phyloP scores from a whole-genome alignment of 345 rosid genomes.

The Trapa bicornis region DNA sequence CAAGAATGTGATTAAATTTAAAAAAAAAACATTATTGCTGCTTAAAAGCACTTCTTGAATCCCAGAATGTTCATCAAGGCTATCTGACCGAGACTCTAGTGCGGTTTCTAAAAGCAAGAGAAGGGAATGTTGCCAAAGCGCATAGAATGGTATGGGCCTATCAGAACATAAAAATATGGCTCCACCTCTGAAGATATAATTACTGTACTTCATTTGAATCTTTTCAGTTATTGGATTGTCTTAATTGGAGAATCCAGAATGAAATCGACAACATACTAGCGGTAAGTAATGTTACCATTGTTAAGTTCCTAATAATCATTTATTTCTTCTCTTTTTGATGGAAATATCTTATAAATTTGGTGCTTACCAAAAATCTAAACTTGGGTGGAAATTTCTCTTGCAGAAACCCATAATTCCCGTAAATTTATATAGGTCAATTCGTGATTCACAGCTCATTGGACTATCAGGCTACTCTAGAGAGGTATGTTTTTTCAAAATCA shows the following conservation, averaged over 20 bases:
- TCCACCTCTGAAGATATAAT: background rate
- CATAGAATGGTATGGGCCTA: slow-evolving; percentile 49
- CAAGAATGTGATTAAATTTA: too few relatives aligned
- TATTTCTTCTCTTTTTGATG: slow-evolving; percentile 4
- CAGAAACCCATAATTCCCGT: slow-evolving; percentile 85
- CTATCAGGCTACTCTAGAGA: slow-evolving; percentile 91
- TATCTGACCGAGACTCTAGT: slow-evolving; percentile 38
- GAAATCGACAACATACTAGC: slow-evolving; percentile 65
- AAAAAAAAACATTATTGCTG: background rate
- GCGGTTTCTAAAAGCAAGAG: slow-evolving; percentile 71
- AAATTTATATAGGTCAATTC: slow-evolving; percentile 52
- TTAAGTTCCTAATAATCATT: background rate
- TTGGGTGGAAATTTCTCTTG: slow-evolving; percentile 1
- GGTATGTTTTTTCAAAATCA: slow-evolving; percentile 38
- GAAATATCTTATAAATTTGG: background rate
- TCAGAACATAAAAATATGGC: background rate
- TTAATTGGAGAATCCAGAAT: slow-evolving; percentile 81
- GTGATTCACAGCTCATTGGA: slow-evolving; percentile 88
- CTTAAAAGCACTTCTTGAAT: background rate
- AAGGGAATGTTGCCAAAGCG: slow-evolving; percentile 56
- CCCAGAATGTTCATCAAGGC: slow-evolving; percentile 68
- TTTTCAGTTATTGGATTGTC: slow-evolving; percentile 70
- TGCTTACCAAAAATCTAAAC: background rate
- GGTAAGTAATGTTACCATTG: slow-evolving; percentile 30
- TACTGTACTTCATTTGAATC: background rate